These are phyloP conservation scores for Phragmites australis DNA, from an alignment of 176 grass and related monocot genomes.

Conservation along the genomic window DNA sequence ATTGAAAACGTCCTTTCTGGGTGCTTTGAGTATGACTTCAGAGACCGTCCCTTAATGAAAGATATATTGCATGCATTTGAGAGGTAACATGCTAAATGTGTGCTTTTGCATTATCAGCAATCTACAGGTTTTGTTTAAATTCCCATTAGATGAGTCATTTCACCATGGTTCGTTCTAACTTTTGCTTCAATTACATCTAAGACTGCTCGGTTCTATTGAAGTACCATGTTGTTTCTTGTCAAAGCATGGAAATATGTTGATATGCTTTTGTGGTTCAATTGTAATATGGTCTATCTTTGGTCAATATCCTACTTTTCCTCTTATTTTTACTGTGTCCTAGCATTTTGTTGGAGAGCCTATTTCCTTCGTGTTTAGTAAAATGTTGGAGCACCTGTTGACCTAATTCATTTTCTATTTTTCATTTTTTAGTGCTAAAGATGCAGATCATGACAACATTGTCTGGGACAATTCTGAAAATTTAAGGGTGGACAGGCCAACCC, in stretches of 20 bases:
- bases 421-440: constrained; percentile 54
- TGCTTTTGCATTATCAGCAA: background rate
- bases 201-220: constrained; percentile 2
- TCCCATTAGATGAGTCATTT: constrained; percentile 3
- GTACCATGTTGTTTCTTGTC: background rate
- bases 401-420: background rate
- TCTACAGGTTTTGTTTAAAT: constrained; percentile 18
- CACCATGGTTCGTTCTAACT: background rate
- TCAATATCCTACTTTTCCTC: background rate
- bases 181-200: constrained; percentile 10
- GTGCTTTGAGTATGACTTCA: constrained; percentile 88
- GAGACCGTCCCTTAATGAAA: constrained; percentile 68
- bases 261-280: constrained; percentile 5
- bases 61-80: constrained; percentile 80
- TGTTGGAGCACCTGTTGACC: background rate
- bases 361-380: background rate
- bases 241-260: background rate
- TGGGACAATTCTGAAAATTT: constrained; percentile 45
- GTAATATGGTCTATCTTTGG: constrained; percentile 11
- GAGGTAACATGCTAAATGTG: constrained; percentile 49
- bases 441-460: constrained; percentile 41
- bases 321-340: background rate
- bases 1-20: constrained; percentile 70
- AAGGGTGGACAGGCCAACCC: constrained; percentile 37
- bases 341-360: background rate